Percentiles rank a stretch among this genome's conserved stretches.
Evolutionary conservation across 805 yeast genomes (phyloP).

Genomic region (Pichia phayaonensis): DNA sequence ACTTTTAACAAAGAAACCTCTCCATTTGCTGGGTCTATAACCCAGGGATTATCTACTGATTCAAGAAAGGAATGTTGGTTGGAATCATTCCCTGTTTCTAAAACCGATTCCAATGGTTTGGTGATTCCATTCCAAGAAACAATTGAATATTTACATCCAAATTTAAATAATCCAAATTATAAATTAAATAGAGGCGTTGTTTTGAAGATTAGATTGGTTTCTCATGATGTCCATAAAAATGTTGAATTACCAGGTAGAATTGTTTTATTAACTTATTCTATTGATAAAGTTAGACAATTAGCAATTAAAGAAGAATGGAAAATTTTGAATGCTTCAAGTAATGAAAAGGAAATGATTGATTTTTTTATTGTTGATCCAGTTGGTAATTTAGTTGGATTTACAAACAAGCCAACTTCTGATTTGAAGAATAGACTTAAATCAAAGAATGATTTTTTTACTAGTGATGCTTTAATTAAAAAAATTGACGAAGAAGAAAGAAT

Average conservation of each 20-base stretch:
- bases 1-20: conserved; percentile 49
- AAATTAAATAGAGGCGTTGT: conserved; percentile 34
- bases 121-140: conserved; percentile 33
- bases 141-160: conserved; percentile 20
- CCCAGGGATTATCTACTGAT: conserved; percentile 52
- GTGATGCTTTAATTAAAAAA: background rate
- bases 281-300: conserved; percentile 22
- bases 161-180: conserved; percentile 6
- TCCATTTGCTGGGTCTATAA: conserved; percentile 12
- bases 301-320: conserved; percentile 15
- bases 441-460: conserved; percentile 10
- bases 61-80: conserved; percentile 68
- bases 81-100: conserved; percentile 50
- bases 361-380: conserved; percentile 54
- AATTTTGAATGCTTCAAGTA: conserved; percentile 10
- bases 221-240: conserved; percentile 30
- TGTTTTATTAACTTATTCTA: conserved; percentile 35
- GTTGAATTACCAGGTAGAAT: conserved; percentile 30
- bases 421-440: conserved; percentile 1
- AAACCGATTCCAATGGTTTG: conserved; percentile 14
- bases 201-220: conserved; percentile 38
- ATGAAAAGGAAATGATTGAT: conserved; percentile 11
- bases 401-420: conserved; percentile 30
- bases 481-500: background rate
- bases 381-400: conserved; percentile 52